phyloP scores from a whole-genome alignment of 192 early-diverging fungal genomes.

The Pilobolus umbonatus region DNA sequence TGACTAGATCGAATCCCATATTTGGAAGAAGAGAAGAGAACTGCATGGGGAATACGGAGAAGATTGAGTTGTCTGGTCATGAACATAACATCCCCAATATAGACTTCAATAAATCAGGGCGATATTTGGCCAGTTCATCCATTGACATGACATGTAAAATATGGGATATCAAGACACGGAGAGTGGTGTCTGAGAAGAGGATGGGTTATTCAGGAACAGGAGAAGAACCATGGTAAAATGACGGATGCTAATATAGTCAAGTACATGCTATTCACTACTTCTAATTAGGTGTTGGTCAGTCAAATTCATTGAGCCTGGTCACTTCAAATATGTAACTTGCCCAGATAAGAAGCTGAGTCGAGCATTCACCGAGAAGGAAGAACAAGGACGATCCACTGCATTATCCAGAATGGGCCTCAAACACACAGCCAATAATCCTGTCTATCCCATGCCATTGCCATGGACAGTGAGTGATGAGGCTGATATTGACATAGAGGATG shows the following conservation, averaged over 20 bases:
- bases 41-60: slow-evolving; percentile 14
- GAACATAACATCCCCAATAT: slow-evolving; percentile 58
- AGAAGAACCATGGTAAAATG: slow-evolving; percentile 4
- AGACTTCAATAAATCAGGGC: slow-evolving; percentile 48
- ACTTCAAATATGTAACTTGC: slow-evolving; percentile 15
- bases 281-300: slow-evolving; percentile 26
- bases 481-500: slow-evolving; percentile 22
- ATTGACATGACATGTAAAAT: slow-evolving; percentile 50
- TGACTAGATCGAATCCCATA: neutral
- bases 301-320: slow-evolving; percentile 22
- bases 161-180: slow-evolving; percentile 40
- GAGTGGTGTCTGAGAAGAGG: slow-evolving; percentile 28
- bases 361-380: neutral
- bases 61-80: slow-evolving; percentile 45
- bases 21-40: slow-evolving; percentile 2
- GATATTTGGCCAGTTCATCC: slow-evolving; percentile 49
- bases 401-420: slow-evolving; percentile 6
- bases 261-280: neutral
- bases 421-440: slow-evolving; percentile 13
- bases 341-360: neutral
- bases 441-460: slow-evolving; percentile 15
- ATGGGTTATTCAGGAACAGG: slow-evolving; percentile 16
- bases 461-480: slow-evolving; percentile 26
- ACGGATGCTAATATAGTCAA: neutral
- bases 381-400: neutral